Conservation (phyloP, 495 filamentous ascomycete species). For the Pseudomonodictys pantanalensis region DNA sequence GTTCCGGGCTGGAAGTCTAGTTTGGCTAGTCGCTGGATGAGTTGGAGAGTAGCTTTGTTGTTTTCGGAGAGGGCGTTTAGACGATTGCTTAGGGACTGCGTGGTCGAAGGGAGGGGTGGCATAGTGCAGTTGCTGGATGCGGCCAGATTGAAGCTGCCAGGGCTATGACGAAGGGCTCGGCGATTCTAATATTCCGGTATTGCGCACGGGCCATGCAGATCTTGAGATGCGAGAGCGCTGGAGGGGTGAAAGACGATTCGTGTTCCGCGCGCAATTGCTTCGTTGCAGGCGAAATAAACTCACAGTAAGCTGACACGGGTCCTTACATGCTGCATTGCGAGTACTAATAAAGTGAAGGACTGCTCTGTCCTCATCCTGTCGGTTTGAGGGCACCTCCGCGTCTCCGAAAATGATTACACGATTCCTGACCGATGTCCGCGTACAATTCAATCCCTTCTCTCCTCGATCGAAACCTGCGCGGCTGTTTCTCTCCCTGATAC, state of each 20-base stretch:
- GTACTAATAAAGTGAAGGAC: neutral
- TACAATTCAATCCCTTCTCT: slow-evolving; percentile 90
- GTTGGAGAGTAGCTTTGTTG: slow-evolving; percentile 64
- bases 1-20: slow-evolving; percentile 63
- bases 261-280: neutral
- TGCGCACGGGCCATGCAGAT: slow-evolving; percentile 6
- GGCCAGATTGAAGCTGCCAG: slow-evolving; percentile 12
- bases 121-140: slow-evolving; percentile 12
- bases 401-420: slow-evolving; percentile 72
- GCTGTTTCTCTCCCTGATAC: slow-evolving; percentile 82
- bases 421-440: slow-evolving; percentile 78
- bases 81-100: slow-evolving; percentile 61
- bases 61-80: slow-evolving; percentile 66
- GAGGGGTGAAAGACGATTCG: neutral
- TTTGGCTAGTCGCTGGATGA: slow-evolving; percentile 70
- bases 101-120: slow-evolving; percentile 49
- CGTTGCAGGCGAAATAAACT: neutral
- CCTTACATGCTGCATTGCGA: neutral
- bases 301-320: too few relatives aligned
- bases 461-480: slow-evolving; percentile 72
- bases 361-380: too few relatives aligned
- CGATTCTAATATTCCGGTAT: neutral
- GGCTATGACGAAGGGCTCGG: slow-evolving; percentile 20
- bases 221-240: neutral
- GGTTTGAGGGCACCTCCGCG: too few relatives aligned